Conservation (phyloP, 768 basidiomycete genomes). For the Pisolithus orientalis region DNA sequence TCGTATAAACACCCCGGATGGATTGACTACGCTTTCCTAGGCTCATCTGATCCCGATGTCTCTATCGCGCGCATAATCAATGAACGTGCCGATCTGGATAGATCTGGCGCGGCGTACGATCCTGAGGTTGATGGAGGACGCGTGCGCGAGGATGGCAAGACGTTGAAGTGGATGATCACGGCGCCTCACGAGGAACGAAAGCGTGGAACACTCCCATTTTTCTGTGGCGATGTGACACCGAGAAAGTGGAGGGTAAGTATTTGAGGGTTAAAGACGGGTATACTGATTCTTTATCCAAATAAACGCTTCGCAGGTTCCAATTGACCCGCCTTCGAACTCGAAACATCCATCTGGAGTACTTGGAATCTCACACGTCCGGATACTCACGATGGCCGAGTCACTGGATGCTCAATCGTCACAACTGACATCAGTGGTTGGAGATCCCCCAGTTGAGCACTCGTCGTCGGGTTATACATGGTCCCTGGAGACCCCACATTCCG, state of each 20-base stretch:
- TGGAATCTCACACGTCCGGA: conserved; percentile 44
- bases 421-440: conserved; percentile 45
- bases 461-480: conserved; percentile 33
- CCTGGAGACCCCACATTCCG: conserved; percentile 31
- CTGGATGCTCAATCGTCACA: conserved; percentile 31
- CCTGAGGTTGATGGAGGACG: conserved; percentile 49
- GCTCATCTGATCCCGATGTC: conserved; percentile 34
- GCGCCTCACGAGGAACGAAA: conserved; percentile 25
- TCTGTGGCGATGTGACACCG: conserved; percentile 68
- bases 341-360: conserved; percentile 44
- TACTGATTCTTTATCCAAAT: not conserved
- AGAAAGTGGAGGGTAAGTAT: conserved; percentile 47
- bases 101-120: conserved; percentile 36
- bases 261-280: too few species aligned
- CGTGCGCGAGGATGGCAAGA: conserved; percentile 45
- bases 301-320: conserved; percentile 39
- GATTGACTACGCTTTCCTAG: conserved; percentile 63
- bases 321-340: conserved; percentile 38
- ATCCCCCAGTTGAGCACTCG: conserved; percentile 23
- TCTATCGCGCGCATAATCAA: conserved; percentile 51
- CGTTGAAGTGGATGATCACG: conserved; percentile 54
- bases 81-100: conserved; percentile 36
- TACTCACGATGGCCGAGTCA: conserved; percentile 30
- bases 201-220: conserved; percentile 49
- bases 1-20: conserved; percentile 50